Conservation (phyloP, 106 monocot genomes). For the Cymbidium sinense region DNA sequence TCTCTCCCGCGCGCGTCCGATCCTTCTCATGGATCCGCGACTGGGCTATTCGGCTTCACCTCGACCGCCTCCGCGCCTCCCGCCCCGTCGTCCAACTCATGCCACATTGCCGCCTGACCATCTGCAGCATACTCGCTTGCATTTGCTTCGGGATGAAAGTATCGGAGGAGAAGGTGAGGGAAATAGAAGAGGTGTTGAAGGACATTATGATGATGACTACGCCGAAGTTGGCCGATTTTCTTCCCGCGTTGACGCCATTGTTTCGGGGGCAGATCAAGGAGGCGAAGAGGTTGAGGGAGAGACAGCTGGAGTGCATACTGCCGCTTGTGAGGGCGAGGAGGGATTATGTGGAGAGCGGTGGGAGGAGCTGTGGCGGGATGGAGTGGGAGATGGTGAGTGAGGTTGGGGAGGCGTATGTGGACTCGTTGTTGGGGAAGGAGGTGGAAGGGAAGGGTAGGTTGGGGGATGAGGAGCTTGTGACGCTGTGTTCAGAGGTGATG, state of each 20-base stretch:
- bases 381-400: slow-evolving; percentile 57
- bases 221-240: slow-evolving; percentile 73
- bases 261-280: slow-evolving; percentile 42
- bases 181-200: slow-evolving; percentile 71
- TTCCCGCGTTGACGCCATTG: slow-evolving; percentile 56
- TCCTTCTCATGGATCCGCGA: slow-evolving; percentile 56
- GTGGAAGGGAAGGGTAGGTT: slow-evolving; percentile 44
- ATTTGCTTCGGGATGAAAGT: slow-evolving; percentile 81
- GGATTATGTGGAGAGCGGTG: slow-evolving; percentile 37
- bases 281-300: slow-evolving; percentile 37
- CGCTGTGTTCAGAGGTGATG: slow-evolving; percentile 91
- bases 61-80: slow-evolving; percentile 43
- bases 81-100: slow-evolving; percentile 36
- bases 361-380: background rate
- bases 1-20: slow-evolving; percentile 36
- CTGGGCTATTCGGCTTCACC: slow-evolving; percentile 64
- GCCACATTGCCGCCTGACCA: slow-evolving; percentile 58
- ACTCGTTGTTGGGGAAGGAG: slow-evolving; percentile 57
- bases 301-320: slow-evolving; percentile 55
- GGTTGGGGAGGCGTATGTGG: slow-evolving; percentile 77
- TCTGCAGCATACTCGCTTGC: slow-evolving; percentile 77
- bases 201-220: slow-evolving; percentile 75
- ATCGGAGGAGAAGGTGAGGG: slow-evolving; percentile 29
- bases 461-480: slow-evolving; percentile 79
- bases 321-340: slow-evolving; percentile 56